Base-by-base conservation (phyloP, 148 eudicot species). In the Persicaria tinctoria region DNA sequence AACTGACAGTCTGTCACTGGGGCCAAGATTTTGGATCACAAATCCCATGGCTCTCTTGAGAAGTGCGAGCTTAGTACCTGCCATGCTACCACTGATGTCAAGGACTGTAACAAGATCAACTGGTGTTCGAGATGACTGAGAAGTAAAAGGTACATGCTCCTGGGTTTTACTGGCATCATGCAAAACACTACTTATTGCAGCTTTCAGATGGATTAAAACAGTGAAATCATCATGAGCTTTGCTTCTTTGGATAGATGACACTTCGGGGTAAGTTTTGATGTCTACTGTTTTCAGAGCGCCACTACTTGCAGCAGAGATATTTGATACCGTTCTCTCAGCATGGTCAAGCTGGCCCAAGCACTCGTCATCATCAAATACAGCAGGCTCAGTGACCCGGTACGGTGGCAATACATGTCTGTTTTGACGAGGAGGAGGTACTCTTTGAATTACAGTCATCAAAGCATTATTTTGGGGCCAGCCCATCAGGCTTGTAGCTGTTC, bases 41-140 rank as follows among this genome's bases (percentile, higher is more conserved):
- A 93, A 86, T 11, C 96, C 93, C 97, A 90, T 89, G 63, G 93
- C 97, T 71, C 93, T 87, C 77, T 93, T 93, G 66, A 93, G 83
- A 79, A 93, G 77, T 13, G 91, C 96, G 3, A 93, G 93, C 80
- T 93, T 93, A 46, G 96, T 89, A 80, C 97, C 97, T 3, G 92
- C 88, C 97, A 93, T 93, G 85, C 97, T 93, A 6, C 93, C 93
- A 80, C 97, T 93, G 17, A 86, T 85, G 78, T 93, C 97, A 51
- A 93, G 85, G 32, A 93, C 91, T 4, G 96, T 89, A 13, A 93
- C 96, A 51, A 93, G 96, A 76, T 93, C 97, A 47, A 93, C 83
- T 6, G 93, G 84, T 4, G 93, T 88, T 17, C 96, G 93, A 20
- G 89, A 76, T 73, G 80, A 76, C 56, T 72, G 84, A 38, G 89